phyloP scores from a whole-genome alignment of 2,329 filamentous ascomycete genomes.

The Aureobasidium sp. region DNA sequence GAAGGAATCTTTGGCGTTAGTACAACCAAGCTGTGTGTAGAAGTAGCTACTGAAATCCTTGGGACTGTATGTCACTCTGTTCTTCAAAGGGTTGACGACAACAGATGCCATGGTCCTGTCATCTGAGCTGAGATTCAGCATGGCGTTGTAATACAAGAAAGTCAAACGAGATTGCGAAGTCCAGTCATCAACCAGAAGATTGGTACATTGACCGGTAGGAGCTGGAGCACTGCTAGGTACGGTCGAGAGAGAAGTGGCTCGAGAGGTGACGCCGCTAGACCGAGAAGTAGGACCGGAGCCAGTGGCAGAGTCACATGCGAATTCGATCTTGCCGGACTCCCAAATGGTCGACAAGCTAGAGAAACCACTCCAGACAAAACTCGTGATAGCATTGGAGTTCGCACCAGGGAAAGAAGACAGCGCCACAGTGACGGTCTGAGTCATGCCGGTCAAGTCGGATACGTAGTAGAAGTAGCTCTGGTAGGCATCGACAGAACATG shows the following conservation, averaged over 20 bases:
- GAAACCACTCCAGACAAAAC: neutral
- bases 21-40: neutral
- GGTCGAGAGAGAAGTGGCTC: neutral
- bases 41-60: neutral
- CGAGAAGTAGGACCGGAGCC: neutral
- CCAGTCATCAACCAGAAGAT: neutral
- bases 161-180: neutral
- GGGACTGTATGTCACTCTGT: neutral
- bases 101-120: neutral
- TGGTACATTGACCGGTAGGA: neutral
- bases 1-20: neutral
- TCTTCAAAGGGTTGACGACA: neutral
- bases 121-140: neutral
- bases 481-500: neutral
- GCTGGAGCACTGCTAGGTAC: neutral
- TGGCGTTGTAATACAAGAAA: neutral
- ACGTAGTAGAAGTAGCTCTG: neutral
- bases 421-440: neutral
- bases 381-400: neutral
- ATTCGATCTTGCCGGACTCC: neutral
- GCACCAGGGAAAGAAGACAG: neutral
- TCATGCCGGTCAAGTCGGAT: neutral
- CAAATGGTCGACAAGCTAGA: neutral
- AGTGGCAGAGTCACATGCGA: neutral
- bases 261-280: neutral